Evolutionary conservation across 1,284 basidiomycete genomes (phyloP), one percentile per base, ranked within the genome.

Genomic region (Singerocomus inundabilis): DNA sequence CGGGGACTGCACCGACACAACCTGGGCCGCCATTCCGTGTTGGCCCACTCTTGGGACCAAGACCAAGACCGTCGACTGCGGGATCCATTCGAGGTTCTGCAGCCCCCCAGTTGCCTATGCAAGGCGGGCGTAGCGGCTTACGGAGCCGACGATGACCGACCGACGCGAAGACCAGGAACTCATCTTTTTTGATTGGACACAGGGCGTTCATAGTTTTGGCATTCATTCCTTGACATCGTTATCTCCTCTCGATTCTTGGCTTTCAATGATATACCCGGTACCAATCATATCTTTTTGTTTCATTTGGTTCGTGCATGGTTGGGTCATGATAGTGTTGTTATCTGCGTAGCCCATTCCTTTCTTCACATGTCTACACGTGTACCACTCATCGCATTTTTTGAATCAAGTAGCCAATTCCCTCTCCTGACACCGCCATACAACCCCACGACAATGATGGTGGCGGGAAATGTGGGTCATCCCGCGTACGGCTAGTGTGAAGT

Each of bases 91-190:
- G 63, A 15, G 54, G 54, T 30, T 29, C 57, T 2, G 47, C 62
- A 36, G 46, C 46, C 8, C 65, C 52, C 43, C 67, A 67, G 13
- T 43, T 66, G 45, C 64, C 64, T 6, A 60, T 70, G 59, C 63
- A 69, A 18, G 64, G 67, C 6, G 56, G 67, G 18, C 61, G 67
- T 12, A 35, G 53, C 2, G 48, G 15, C 32, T 37, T 49, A 24
- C 55, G 62, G 25, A 8, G 44, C n/a, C 46, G 42, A 26, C 55
- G 57, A 38, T 60, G 48, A 53, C 37, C 8, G 24, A n/a, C n/a
- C n/a, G n/a, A 25, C 12, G 13, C 29, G 13, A 49, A 50, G 42
- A 38, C 38, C 32, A 38, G 35, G 40, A 8, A 54, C 31, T 8
- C 6, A 3, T 2, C 15, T 12, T 8, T 47, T 12, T 48, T 57